A percentile compares a stretch with the other conserved stretches of the same genome.
Evolutionary conservation across 805 yeast genomes (phyloP).

Genomic region (Hagleromyces aurorensis): DNA sequence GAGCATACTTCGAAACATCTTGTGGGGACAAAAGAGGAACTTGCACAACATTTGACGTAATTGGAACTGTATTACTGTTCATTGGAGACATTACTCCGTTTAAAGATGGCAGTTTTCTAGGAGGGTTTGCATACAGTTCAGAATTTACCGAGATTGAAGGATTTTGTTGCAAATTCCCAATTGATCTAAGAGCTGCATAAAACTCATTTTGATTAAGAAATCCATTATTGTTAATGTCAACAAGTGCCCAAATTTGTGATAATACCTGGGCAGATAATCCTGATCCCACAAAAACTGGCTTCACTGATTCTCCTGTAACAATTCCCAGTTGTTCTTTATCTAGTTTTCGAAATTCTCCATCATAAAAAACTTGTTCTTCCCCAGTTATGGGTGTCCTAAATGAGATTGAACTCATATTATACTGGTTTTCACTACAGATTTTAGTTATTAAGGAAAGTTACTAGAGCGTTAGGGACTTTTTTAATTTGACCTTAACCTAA

Average conservation of each 20-base stretch:
- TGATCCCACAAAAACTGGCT: constrained; percentile 75
- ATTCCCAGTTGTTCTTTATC: constrained; percentile 75
- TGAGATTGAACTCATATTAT: constrained; percentile 18
- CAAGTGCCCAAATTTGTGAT: constrained; percentile 90
- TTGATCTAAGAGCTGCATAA: constrained; percentile 77
- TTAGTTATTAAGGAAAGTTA: no score
- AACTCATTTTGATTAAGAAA: constrained; percentile 74
- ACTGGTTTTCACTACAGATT: no score
- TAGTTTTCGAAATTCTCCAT: constrained; percentile 67
- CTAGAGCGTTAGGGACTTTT: no score
- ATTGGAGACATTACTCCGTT: constrained; percentile 37
- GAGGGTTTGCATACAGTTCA: constrained; percentile 29
- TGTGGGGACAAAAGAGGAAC: constrained; percentile 47
- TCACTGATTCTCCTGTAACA: constrained; percentile 82
- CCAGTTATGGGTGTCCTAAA: constrained; percentile 41
- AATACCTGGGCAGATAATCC: constrained; percentile 70
- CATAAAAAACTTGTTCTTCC: constrained; percentile 69
- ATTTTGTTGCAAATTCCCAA: constrained; percentile 79
- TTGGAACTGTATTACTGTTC: constrained; percentile 7
- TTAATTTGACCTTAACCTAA: no score
- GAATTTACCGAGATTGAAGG: constrained; percentile 39
- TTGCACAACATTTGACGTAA: constrained; percentile 25
- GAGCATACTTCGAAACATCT: constrained; percentile 59
- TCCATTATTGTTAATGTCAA: constrained; percentile 87
- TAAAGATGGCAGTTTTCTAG: constrained; percentile 32